These are phyloP conservation scores for Xylaria sp. DNA, from an alignment of 2,329 filamentous ascomycete species.

Conservation along the genomic window DNA sequence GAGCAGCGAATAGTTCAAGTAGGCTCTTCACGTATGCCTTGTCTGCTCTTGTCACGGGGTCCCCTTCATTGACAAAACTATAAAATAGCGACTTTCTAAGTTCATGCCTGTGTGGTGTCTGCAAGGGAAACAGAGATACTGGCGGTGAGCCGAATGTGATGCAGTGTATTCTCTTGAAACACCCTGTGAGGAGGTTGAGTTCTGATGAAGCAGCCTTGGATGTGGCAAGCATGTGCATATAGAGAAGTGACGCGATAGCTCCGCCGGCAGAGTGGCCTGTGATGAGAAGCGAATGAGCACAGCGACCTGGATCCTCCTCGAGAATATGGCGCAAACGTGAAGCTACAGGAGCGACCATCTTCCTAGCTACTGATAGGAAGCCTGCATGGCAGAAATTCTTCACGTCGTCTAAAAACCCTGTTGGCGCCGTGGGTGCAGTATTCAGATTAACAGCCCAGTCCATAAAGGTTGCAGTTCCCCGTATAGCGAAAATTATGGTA, in stretches of 20 bases:
- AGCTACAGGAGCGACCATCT: conserved; percentile 80
- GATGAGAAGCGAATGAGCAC: conserved; percentile 77
- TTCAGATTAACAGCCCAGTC: conserved; percentile 90
- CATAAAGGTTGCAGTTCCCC: conserved; percentile 81
- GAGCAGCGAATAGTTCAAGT: conserved; percentile 74
- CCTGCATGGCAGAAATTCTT: conserved; percentile 84
- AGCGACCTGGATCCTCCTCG: conserved; percentile 75
- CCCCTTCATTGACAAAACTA: conserved; percentile 86
- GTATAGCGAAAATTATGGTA: conserved; percentile 84
- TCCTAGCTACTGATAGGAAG: conserved; percentile 79
- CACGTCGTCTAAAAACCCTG: conserved; percentile 79
- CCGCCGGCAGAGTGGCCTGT: conserved; percentile 90
- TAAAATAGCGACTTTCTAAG: conserved; percentile 78
- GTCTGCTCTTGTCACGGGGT: conserved; percentile 82
- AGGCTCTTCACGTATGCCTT: conserved; percentile 79
- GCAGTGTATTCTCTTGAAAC: conserved; percentile 84
- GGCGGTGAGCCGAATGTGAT: conserved; percentile 88
- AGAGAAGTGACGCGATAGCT: conserved; percentile 82
- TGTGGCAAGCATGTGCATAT: conserved; percentile 80
- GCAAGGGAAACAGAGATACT: conserved; percentile 75
- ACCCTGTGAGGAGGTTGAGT: conserved; percentile 73
- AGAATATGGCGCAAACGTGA: conserved; percentile 75
- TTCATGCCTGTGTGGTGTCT: conserved; percentile 63
- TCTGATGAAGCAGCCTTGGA: conserved; percentile 69
- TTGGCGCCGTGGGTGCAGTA: conserved; percentile 72